Base-by-base conservation (phyloP, 1,139 yeast species). In the Geotrichum cucujoidarum region DNA sequence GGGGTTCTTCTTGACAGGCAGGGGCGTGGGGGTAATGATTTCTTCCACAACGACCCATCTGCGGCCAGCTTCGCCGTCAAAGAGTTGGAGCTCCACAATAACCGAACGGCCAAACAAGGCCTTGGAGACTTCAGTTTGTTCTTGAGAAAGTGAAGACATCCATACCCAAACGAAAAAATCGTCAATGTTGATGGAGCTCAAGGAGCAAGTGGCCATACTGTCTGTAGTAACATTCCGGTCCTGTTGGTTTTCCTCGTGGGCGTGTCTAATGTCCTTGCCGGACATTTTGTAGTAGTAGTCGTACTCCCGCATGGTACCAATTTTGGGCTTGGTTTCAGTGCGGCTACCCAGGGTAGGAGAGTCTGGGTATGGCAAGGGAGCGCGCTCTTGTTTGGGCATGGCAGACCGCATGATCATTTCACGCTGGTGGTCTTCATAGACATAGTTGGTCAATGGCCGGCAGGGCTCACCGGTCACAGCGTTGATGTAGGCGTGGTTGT, bases 141-240 rank as follows among this genome's bases (percentile, higher is more conserved):
- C 96, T 38, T 81, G 76, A 0, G 87, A 87, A 24, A 87, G 65
- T 1, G 89, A 77, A 2, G 89, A 80, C 57, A 87, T 70, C 96
- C 96, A 88, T 0, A 95, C 78, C 95, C 95, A 88, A 25, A 87
- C 85, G 60, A 83, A 87, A 61, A 84, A 88, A 61, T 88, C 96
- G 64, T 86, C 95, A 29, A 88, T 78, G 1, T 87, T 75, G 1
- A 85, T 83, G 53, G 85, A 77, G 16, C 77, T 69, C 14, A 83
- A 75, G 2, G 73, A 66, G 1, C 87, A 80, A 27, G 80, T 76
- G 8, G 70, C 65, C 39, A 55, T 43, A 24, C 50, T 51, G 29
- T 53, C 55, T 16, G 45, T 17, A 17, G 46, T 38, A 18, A 51
- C 40, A 20, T 40, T 30, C 18, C 50, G 50, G 21, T 50, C 49